Percentiles rank a stretch among this genome's conserved stretches.
phyloP scores from a whole-genome alignment of 768 basidiomycete species.

The Lanmaoa rubissima region DNA sequence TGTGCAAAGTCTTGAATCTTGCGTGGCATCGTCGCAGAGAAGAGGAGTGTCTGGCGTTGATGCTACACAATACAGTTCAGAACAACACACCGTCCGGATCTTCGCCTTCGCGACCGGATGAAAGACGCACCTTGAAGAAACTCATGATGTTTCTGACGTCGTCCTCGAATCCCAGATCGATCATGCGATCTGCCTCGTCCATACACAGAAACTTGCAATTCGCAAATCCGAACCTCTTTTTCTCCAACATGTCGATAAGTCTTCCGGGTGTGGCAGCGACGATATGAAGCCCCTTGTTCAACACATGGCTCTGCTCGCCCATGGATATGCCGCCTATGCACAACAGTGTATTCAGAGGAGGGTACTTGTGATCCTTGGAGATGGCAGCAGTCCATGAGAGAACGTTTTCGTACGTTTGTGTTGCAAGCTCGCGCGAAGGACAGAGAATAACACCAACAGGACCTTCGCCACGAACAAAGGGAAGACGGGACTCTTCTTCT shows the following conservation, averaged over 20 bases:
- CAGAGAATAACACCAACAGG: conserved; percentile 96
- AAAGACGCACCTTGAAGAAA: conserved; percentile 80
- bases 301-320: conserved; percentile 92
- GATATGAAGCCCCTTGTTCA: conserved; percentile 90
- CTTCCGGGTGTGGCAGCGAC: conserved; percentile 97
- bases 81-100: not conserved
- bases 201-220: conserved; percentile 96
- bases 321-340: conserved; percentile 99
- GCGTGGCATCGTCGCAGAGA: conserved; percentile 98
- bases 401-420: conserved; percentile 96
- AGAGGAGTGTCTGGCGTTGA: conserved; percentile 94
- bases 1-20: conserved; percentile 99
- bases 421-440: conserved; percentile 94
- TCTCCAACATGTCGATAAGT: conserved; percentile 97
- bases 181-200: conserved; percentile 99
- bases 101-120: not conserved
- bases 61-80: conserved; percentile 45
- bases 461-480: conserved; percentile 91
- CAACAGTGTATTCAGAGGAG: conserved; percentile 80
- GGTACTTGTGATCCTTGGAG: conserved; percentile 77
- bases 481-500: conserved; percentile 89
- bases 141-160: conserved; percentile 99
- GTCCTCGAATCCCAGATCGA: conserved; percentile 98
- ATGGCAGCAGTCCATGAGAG: conserved; percentile 82
- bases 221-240: conserved; percentile 87